These are phyloP conservation scores for Setomelanomma holmii DNA, from an alignment of 2,329 filamentous ascomycete genomes.

Conservation along the genomic window DNA sequence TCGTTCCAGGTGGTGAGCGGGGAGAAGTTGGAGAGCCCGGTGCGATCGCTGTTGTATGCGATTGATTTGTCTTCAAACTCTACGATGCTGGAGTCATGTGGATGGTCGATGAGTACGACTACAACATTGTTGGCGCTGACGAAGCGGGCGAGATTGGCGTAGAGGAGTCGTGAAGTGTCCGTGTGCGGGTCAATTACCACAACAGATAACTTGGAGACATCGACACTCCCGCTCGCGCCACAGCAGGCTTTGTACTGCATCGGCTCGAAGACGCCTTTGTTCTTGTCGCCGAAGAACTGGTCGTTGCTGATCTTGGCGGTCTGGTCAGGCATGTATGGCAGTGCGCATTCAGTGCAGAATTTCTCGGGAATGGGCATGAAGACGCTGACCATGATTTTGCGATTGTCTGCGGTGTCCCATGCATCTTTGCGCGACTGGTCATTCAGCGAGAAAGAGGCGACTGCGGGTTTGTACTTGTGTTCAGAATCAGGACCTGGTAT, in stretches of 20 bases:
- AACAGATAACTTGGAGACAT: slow-evolving; percentile 17
- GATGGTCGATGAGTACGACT: slow-evolving; percentile 59
- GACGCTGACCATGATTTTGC: slow-evolving; percentile 27
- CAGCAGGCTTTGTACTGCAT: slow-evolving; percentile 28
- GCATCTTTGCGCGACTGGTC: slow-evolving; percentile 11
- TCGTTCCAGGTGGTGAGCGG: slow-evolving; percentile 23
- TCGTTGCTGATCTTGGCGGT: slow-evolving; percentile 23
- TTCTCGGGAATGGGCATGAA: slow-evolving; percentile 28
- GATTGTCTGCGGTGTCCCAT: slow-evolving; percentile 7
- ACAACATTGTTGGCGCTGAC: slow-evolving; percentile 57
- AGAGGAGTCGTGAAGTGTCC: slow-evolving; percentile 53
- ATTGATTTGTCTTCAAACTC: slow-evolving; percentile 46
- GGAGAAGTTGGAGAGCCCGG: slow-evolving; percentile 20
- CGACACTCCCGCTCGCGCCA: slow-evolving; percentile 5
- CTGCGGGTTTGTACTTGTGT: slow-evolving; percentile 23
- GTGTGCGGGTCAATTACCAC: slow-evolving; percentile 58
- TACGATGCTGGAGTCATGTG: slow-evolving; percentile 55
- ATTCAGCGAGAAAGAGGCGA: slow-evolving; percentile 20
- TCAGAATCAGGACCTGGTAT: slow-evolving; percentile 22
- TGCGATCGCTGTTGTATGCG: slow-evolving; percentile 31
- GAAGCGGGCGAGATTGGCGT: slow-evolving; percentile 54
- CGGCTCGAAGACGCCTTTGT: slow-evolving; percentile 25
- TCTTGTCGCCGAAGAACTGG: slow-evolving; percentile 33
- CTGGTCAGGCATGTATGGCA: slow-evolving; percentile 27
- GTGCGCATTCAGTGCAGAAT: slow-evolving; percentile 19